Percentiles rank a stretch among this genome's conserved stretches.
phyloP scores from a whole-genome alignment of 306 rosid species.

The Abrus precatorius region DNA sequence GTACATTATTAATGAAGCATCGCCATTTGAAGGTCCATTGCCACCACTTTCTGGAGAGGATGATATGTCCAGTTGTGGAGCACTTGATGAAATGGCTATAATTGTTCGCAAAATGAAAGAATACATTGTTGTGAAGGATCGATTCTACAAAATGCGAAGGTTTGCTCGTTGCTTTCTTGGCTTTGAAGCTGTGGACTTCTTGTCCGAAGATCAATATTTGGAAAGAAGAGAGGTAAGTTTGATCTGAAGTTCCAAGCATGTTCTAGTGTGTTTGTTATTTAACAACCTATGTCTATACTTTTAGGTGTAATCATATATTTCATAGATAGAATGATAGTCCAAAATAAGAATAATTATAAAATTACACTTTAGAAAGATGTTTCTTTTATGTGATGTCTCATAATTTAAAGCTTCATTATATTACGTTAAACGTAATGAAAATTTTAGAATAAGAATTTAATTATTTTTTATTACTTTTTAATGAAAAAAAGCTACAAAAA shows the following conservation, averaged over 20 bases:
- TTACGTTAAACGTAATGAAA: background rate
- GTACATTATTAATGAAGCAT: constrained; percentile 65
- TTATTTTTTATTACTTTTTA: constrained; percentile 30
- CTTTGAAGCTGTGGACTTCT: constrained; percentile 82
- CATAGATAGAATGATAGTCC: constrained; percentile 5
- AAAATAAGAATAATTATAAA: constrained; percentile 20
- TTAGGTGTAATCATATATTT: background rate
- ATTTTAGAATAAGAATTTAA: background rate
- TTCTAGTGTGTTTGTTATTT: background rate
- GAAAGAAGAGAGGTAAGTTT: constrained; percentile 83
- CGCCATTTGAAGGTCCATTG: constrained; percentile 71
- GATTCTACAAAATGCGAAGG: constrained; percentile 77
- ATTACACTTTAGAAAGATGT: background rate
- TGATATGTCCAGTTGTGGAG: constrained; percentile 72
- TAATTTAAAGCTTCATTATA: constrained; percentile 5
- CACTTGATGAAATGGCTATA: constrained; percentile 82
- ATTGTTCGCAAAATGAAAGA: constrained; percentile 81
- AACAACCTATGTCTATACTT: background rate
- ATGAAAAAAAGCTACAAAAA: background rate
- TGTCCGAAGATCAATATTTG: constrained; percentile 87
- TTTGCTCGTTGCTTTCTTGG: constrained; percentile 71
- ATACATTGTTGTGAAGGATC: constrained; percentile 65
- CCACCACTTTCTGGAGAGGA: constrained; percentile 95
- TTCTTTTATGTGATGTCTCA: constrained; percentile 16
- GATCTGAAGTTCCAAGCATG: constrained; percentile 35